A percentile compares a stretch with the other conserved stretches of the same genome.
phyloP scores from a whole-genome alignment of 106 monocot genomes.

The Gastrodia elata region DNA sequence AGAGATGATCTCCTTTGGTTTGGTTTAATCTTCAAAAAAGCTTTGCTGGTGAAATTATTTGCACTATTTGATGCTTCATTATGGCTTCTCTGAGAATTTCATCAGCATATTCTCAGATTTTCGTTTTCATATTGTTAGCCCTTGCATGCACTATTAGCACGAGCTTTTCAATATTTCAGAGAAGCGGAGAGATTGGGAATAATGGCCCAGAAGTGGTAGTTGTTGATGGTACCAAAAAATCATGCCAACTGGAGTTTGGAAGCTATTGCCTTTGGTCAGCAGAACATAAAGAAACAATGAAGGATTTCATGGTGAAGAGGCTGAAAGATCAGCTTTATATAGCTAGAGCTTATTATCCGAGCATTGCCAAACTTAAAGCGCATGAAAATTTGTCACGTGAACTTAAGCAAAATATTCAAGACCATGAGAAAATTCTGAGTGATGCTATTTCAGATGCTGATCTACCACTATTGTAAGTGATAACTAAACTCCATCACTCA shows the following conservation, averaged over 20 bases:
- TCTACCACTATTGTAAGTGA: conserved; percentile 46
- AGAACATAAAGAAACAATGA: conserved; percentile 6
- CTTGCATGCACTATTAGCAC: background rate
- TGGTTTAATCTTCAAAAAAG: background rate
- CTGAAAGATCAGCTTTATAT: conserved; percentile 56
- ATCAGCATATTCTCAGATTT: background rate
- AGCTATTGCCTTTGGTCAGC: conserved; percentile 12
- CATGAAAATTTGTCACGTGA: conserved; percentile 34
- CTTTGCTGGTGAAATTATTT: background rate
- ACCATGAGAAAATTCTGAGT: conserved; percentile 64
- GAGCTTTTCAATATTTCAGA: background rate
- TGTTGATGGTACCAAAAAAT: conserved; percentile 1
- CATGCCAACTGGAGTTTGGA: conserved; percentile 8
- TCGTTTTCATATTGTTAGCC: background rate
- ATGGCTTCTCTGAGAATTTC: background rate
- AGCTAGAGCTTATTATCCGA: conserved; percentile 74
- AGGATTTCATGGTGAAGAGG: conserved; percentile 9
- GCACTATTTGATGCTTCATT: background rate
- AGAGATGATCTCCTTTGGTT: background rate
- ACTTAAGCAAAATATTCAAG: conserved; percentile 65
- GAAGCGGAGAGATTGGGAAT: conserved; percentile 4
- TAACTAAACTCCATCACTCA: background rate
- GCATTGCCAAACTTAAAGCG: conserved; percentile 53
- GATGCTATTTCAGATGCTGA: conserved; percentile 50
- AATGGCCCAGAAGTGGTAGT: background rate